Evolutionary conservation across 31 red algal species (phyloP).

Genomic region (Odonthalia washingtoniensis): DNA sequence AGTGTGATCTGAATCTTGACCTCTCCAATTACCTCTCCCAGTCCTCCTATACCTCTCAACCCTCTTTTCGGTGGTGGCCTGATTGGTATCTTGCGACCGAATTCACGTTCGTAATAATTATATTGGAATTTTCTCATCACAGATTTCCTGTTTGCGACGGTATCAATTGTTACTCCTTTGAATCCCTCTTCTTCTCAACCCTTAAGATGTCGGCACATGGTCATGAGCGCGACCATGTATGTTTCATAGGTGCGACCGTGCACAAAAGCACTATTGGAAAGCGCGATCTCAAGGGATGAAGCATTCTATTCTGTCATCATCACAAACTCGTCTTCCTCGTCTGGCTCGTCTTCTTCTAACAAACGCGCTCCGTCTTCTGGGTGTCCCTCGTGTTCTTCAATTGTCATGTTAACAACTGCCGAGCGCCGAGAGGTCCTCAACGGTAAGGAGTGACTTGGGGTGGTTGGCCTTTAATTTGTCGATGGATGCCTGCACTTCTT

Average conservation of each 20-base stretch:
- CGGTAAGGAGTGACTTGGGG: background rate
- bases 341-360: background rate
- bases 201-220: no score
- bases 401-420: background rate
- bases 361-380: background rate
- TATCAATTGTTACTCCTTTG: background rate
- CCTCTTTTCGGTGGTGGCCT: no score
- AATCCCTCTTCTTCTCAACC: no score
- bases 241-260: no score
- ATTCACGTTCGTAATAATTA: no score
- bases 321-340: background rate
- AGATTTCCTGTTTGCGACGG: background rate
- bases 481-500: background rate
- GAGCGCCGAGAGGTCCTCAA: background rate
- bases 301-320: background rate
- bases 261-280: no score
- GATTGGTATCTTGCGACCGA: no score
- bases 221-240: no score
- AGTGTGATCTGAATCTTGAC: no score
- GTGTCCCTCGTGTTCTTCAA: background rate
- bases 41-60: no score
- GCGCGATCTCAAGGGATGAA: no score
- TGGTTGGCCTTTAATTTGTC: background rate
- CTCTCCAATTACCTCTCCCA: no score
- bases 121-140: slow-evolving; percentile 17